phyloP scores from a whole-genome alignment of 257 asterid genomes.

The Avicennia marina region DNA sequence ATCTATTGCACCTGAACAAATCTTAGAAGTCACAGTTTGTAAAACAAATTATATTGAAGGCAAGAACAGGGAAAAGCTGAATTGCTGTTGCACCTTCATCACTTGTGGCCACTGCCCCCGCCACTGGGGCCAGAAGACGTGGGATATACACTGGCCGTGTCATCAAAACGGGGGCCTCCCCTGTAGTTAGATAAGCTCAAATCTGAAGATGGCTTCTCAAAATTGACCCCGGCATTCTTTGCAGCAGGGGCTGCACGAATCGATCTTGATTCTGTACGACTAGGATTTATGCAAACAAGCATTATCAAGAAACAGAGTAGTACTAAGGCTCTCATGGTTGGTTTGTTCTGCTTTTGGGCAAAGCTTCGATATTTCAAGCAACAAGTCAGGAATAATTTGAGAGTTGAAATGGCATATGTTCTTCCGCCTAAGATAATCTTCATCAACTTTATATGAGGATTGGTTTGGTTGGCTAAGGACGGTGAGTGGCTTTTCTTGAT shows the following conservation, averaged over 20 bases:
- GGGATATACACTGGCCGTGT: constrained; percentile 1
- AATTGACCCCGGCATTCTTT: neutral
- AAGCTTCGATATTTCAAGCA: neutral
- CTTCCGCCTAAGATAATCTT: neutral
- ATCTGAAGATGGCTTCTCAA: neutral
- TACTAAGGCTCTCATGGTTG: constrained; percentile 15
- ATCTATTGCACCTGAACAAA: no score
- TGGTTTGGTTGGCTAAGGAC: constrained; percentile 16
- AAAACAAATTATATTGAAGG: no score
- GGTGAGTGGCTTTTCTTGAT: neutral
- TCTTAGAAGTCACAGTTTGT: no score
- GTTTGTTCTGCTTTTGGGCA: neutral
- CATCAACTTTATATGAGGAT: constrained; percentile 13
- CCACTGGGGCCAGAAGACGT: constrained; percentile 15
- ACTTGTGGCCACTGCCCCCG: constrained; percentile 23
- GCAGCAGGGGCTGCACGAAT: constrained; percentile 3
- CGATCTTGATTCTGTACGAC: neutral
- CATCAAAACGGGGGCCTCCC: neutral
- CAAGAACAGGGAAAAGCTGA: no score
- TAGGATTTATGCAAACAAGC: neutral
- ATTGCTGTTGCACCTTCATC: neutral
- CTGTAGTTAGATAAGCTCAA: neutral
- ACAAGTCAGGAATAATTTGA: neutral
- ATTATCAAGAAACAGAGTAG: neutral
- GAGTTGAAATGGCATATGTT: neutral